Conservation (phyloP, 1,284 basidiomycete species). For the Austroboletus novae-zelandiae region DNA sequence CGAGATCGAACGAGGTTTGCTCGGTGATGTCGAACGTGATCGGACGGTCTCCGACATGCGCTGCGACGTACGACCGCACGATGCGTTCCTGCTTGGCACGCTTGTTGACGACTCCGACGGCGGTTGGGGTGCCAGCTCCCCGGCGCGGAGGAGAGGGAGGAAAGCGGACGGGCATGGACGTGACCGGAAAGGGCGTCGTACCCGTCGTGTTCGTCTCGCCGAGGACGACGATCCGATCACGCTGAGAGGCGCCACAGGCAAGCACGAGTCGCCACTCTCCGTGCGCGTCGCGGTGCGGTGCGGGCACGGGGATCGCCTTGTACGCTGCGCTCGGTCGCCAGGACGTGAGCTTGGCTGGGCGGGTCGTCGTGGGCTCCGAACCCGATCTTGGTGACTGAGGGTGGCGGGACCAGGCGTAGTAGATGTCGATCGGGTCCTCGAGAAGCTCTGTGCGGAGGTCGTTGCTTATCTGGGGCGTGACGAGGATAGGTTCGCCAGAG, state of each 20-base stretch:
- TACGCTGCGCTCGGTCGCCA: constrained; percentile 68
- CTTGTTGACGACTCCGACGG: background rate
- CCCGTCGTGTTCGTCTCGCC: constrained; percentile 35
- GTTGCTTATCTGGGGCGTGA: constrained; percentile 77
- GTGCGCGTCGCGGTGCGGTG: constrained; percentile 41
- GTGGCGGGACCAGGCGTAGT: constrained; percentile 43
- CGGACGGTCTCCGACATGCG: constrained; percentile 11
- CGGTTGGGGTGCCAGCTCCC: too few species aligned
- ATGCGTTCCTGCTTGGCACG: constrained; percentile 69
- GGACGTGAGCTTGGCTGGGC: constrained; percentile 65
- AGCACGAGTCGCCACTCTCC: constrained; percentile 62
- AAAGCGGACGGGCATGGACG: constrained; percentile 66
- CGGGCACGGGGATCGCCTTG: constrained; percentile 65
- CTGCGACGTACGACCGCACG: constrained; percentile 38
- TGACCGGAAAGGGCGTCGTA: constrained; percentile 51
- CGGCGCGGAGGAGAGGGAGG: constrained; percentile 3
- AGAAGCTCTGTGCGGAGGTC: constrained; percentile 73
- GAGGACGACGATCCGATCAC: constrained; percentile 36
- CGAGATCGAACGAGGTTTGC: constrained; percentile 83
- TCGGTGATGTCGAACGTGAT: constrained; percentile 58
- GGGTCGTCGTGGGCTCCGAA: constrained; percentile 28
- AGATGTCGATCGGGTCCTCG: constrained; percentile 52
- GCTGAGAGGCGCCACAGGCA: constrained; percentile 32
- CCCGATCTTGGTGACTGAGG: too few species aligned
- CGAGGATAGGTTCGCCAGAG: constrained; percentile 39